phyloP scores from a whole-genome alignment of 805 yeast genomes.

The Starmerella scarabaei region DNA sequence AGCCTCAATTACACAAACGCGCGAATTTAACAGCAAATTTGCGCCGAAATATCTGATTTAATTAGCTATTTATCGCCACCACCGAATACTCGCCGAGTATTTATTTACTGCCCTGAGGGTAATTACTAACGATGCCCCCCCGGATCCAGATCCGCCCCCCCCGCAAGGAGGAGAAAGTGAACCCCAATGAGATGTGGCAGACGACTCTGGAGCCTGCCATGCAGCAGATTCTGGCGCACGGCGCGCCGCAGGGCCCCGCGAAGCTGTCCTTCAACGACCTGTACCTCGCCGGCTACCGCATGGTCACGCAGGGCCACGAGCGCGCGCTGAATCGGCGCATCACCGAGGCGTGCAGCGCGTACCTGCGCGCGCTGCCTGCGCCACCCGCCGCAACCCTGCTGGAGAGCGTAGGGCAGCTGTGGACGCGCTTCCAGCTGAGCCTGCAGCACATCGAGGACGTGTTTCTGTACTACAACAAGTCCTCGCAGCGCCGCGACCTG shows the following conservation, averaged over 20 bases:
- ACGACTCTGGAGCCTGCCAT: constrained; percentile 19
- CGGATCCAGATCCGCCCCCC: constrained; percentile 21
- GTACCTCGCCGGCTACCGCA: constrained; percentile 17
- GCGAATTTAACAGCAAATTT: too few relatives aligned
- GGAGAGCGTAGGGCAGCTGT: constrained; percentile 5
- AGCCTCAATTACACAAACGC: too few relatives aligned
- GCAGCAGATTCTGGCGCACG: constrained; percentile 11
- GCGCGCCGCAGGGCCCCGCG: neutral
- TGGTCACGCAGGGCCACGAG: constrained; percentile 22
- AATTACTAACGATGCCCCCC: too few relatives aligned
- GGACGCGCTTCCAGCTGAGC: constrained; percentile 15
- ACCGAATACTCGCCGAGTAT: too few relatives aligned
- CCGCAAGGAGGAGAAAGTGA: constrained; percentile 10
- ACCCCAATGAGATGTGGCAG: constrained; percentile 18
- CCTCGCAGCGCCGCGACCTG: constrained; percentile 10
- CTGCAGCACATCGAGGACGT: constrained; percentile 17
- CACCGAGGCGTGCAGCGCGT: constrained; percentile 7
- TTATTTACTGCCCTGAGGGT: too few relatives aligned
- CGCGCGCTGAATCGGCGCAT: constrained; percentile 14
- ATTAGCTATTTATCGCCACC: too few relatives aligned
- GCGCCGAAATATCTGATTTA: too few relatives aligned
- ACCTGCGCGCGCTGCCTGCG: constrained; percentile 4
- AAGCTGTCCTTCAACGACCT: constrained; percentile 16
- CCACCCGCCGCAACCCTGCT: constrained; percentile 4
- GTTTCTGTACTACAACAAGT: constrained; percentile 21